phyloP scores from a whole-genome alignment of 805 yeast genomes.

The Kluyveromyces starmeri region DNA sequence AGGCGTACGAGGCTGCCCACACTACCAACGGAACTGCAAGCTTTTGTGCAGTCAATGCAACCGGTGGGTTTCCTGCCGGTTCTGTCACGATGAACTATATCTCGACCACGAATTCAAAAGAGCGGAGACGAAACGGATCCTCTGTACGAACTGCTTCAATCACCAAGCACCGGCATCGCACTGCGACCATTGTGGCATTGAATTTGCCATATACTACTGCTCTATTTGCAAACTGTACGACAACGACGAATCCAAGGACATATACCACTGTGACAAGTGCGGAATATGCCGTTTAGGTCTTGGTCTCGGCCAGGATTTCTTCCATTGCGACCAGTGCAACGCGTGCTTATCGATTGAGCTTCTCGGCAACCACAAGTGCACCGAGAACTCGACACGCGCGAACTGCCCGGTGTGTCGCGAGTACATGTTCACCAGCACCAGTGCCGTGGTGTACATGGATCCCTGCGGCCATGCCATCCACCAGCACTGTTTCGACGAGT shows the following conservation, averaged over 20 bases:
- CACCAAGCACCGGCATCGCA: constrained; percentile 66
- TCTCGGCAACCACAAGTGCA: constrained; percentile 70
- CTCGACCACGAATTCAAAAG: constrained; percentile 49
- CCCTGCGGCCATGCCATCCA: constrained; percentile 92
- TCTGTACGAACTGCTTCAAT: constrained; percentile 73
- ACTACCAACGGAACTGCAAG: constrained; percentile 78
- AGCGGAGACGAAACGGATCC: constrained; percentile 51
- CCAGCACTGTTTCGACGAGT: constrained; percentile 71
- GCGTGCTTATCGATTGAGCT: constrained; percentile 80
- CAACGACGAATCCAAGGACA: constrained; percentile 67
- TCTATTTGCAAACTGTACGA: constrained; percentile 73
- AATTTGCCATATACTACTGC: constrained; percentile 73
- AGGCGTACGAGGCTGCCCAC: constrained; percentile 62
- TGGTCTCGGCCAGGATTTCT: constrained; percentile 81
- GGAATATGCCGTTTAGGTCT: constrained; percentile 88
- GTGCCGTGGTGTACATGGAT: constrained; percentile 80
- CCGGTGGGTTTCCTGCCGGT: constrained; percentile 72
- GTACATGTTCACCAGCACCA: constrained; percentile 74
- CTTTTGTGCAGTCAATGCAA: constrained; percentile 69
- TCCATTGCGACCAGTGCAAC: constrained; percentile 85
- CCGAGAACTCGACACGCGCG: constrained; percentile 80
- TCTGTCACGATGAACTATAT: constrained; percentile 65
- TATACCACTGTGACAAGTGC: constrained; percentile 88
- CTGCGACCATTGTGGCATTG: constrained; percentile 59
- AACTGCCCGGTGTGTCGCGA: constrained; percentile 92